Evolutionary conservation across 306 rosid species (phyloP).

Genomic region (Fragaria vesca): DNA sequence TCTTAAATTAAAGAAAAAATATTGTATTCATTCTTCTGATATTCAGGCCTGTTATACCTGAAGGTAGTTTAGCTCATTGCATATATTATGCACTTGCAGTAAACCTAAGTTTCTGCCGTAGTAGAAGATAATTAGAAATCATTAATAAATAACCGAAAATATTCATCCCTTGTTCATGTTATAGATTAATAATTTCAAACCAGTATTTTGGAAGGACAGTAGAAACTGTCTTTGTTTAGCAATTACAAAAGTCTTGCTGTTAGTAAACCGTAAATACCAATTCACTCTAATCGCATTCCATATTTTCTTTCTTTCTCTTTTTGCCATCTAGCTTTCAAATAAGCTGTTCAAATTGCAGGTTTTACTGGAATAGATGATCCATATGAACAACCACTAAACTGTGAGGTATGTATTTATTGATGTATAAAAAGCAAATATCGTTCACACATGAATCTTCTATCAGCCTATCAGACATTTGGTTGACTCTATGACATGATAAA

Average conservation of each 20-base stretch:
- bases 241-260: background rate
- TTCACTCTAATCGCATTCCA: conserved; percentile 2
- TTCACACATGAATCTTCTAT: background rate
- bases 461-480: background rate
- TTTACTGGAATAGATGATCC: conserved; percentile 90
- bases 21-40: background rate
- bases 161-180: background rate
- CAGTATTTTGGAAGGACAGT: background rate
- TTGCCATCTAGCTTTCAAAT: background rate
- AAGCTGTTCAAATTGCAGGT: conserved; percentile 41
- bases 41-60: background rate
- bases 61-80: background rate
- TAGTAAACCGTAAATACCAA: background rate
- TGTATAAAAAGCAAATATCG: background rate
- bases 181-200: background rate
- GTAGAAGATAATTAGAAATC: background rate
- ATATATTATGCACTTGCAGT: background rate
- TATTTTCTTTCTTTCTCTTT: background rate
- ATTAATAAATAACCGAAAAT: background rate
- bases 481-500: background rate
- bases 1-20: background rate
- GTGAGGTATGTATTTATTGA: conserved; percentile 55
- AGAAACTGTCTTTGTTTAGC: background rate
- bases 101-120: background rate
- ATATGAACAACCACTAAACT: conserved; percentile 72